Conservation (phyloP, 2,329 filamentous ascomycete species). For the Sporothrix schenckii region DNA sequence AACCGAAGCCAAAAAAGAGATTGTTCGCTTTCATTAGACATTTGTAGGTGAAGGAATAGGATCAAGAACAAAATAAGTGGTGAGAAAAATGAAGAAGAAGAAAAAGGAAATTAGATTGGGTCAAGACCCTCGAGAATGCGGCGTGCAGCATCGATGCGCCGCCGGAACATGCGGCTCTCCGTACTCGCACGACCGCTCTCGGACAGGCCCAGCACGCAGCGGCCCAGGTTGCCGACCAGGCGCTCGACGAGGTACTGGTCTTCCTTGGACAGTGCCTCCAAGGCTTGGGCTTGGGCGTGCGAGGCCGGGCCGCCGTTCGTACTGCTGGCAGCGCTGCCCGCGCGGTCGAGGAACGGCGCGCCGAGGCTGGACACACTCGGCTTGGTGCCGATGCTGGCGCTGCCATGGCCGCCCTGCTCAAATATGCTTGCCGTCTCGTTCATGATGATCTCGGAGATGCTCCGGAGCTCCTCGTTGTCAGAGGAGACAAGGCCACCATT, state of each 20-base stretch:
- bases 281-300: slow-evolving; percentile 41
- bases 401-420: slow-evolving; percentile 39
- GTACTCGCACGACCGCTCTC: slow-evolving; percentile 58
- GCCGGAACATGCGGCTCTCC: slow-evolving; percentile 66
- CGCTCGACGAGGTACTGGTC: slow-evolving; percentile 64
- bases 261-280: slow-evolving; percentile 55
- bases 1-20: background rate
- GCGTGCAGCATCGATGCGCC: slow-evolving; percentile 74
- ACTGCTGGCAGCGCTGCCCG: slow-evolving; percentile 6
- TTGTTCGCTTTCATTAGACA: slow-evolving; percentile 30
- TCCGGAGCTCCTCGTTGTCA: slow-evolving; percentile 54
- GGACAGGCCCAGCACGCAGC: slow-evolving; percentile 61
- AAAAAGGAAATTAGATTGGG: slow-evolving; percentile 23
- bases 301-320: background rate
- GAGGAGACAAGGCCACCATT: slow-evolving; percentile 25
- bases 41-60: background rate
- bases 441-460: slow-evolving; percentile 54
- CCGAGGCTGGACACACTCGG: slow-evolving; percentile 32
- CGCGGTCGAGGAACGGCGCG: slow-evolving; percentile 2
- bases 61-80: background rate
- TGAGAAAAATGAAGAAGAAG: background rate
- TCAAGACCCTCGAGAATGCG: slow-evolving; percentile 72
- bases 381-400: slow-evolving; percentile 35
- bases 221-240: slow-evolving; percentile 61
- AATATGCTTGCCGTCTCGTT: slow-evolving; percentile 52